Evolutionary conservation across 768 basidiomycete genomes (phyloP).

Genomic region (Udeniomyces megalosporus): DNA sequence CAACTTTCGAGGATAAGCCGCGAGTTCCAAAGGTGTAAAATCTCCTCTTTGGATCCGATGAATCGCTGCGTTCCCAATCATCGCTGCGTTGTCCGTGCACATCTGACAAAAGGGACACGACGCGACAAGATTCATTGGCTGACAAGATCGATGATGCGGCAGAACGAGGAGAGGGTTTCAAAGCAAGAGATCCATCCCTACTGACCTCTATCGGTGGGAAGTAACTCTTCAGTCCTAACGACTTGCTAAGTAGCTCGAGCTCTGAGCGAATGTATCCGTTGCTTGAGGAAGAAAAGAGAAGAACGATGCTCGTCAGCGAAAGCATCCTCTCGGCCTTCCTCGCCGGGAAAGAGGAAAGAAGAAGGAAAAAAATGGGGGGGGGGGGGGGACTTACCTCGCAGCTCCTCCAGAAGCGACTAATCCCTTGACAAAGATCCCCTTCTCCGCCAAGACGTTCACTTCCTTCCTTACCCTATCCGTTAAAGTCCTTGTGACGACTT

Average conservation of each 20-base stretch:
- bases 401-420: no score
- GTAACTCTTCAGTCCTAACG: neutral
- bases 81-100: conserved; percentile 4
- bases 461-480: no score
- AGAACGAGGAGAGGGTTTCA: neutral
- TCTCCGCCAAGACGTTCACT: no score
- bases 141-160: neutral
- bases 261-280: neutral
- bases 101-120: neutral
- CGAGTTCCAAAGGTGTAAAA: neutral
- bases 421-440: no score
- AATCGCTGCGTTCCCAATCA: neutral
- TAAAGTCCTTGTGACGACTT: no score
- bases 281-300: neutral
- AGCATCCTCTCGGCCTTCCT: no score
- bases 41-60: neutral
- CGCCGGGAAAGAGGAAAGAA: neutral
- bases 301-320: no score
- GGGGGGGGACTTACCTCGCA: no score
- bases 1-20: neutral
- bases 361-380: neutral
- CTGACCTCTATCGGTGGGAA: neutral
- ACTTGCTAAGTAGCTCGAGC: neutral
- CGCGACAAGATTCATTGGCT: neutral
- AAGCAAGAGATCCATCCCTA: no score